phyloP scores from a whole-genome alignment of 139 green algal genomes.

The Trebouxia sp. region DNA sequence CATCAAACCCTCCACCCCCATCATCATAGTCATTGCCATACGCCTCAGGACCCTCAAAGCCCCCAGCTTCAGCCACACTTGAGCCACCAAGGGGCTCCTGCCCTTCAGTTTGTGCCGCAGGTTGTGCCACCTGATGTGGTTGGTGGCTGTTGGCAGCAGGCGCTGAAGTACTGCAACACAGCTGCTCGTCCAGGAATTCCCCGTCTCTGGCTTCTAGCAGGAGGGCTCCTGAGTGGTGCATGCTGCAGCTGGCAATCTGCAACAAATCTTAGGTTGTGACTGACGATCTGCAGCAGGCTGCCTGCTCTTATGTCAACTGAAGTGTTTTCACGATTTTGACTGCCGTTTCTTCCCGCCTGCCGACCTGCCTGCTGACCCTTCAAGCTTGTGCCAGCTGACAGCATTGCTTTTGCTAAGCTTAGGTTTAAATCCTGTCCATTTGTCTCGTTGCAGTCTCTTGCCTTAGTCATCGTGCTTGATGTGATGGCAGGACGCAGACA shows the following conservation, averaged over 20 bases:
- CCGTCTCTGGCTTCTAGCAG: constrained; percentile 73
- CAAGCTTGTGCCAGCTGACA: background rate
- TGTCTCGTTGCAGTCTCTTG: too few relatives aligned
- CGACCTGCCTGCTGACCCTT: background rate
- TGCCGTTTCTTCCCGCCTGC: background rate
- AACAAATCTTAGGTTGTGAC: background rate
- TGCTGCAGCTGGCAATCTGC: constrained; percentile 59
- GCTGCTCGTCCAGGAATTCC: constrained; percentile 57
- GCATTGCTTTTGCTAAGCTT: too few relatives aligned
- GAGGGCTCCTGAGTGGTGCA: constrained; percentile 81
- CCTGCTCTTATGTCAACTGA: too few relatives aligned
- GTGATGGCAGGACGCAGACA: too few relatives aligned
- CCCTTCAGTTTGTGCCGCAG: background rate
- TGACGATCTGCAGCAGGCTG: background rate
- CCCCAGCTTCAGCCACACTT: background rate
- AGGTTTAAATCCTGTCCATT: too few relatives aligned
- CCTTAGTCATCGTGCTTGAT: too few relatives aligned
- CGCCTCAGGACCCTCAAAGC: background rate
- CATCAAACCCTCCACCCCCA: constrained; percentile 27
- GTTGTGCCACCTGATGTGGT: background rate
- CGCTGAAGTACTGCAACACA: constrained; percentile 31
- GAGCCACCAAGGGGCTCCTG: background rate
- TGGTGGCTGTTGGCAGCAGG: too few relatives aligned
- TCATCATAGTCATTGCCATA: constrained; percentile 29
- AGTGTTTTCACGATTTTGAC: background rate